Evolutionary conservation across 768 basidiomycete genomes (phyloP).

Genomic region (Aureoboletus auriporus): DNA sequence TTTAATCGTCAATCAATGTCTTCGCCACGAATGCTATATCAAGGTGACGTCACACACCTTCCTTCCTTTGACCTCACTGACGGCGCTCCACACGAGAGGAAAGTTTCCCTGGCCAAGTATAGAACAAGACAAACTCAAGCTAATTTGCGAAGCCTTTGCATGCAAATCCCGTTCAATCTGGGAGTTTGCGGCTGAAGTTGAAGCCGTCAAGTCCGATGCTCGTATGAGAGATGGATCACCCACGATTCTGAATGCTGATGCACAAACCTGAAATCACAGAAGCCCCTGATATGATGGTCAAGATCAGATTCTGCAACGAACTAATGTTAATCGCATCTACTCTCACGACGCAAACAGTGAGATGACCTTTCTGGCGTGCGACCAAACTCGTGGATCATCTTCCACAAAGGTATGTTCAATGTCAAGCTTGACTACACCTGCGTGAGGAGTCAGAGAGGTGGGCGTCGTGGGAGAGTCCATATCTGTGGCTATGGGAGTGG

Average conservation of each 20-base stretch:
- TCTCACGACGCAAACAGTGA: neutral
- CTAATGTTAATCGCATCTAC: neutral
- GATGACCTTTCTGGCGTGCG: slow-evolving; percentile 49
- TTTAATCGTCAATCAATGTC: neutral
- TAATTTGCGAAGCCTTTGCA: slow-evolving; percentile 59
- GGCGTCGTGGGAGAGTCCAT: neutral
- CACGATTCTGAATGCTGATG: slow-evolving; percentile 29
- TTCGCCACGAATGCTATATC: neutral
- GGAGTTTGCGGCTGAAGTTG: slow-evolving; percentile 55
- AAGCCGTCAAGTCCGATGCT: neutral
- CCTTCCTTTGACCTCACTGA: slow-evolving; percentile 61
- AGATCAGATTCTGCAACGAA: slow-evolving; percentile 11
- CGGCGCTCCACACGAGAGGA: slow-evolving; percentile 29
- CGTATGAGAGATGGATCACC: neutral
- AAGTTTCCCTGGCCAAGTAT: slow-evolving; percentile 66
- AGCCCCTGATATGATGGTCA: slow-evolving; percentile 25
- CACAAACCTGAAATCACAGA: slow-evolving; percentile 28
- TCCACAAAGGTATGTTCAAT: slow-evolving; percentile 42
- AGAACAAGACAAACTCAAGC: slow-evolving; percentile 65
- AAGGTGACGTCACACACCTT: slow-evolving; percentile 40
- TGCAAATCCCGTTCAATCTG: slow-evolving; percentile 60
- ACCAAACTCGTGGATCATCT: slow-evolving; percentile 65
- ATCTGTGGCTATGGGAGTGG: neutral
- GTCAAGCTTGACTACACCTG: slow-evolving; percentile 18
- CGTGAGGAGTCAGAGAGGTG: neutral